Conservation (phyloP, 1,284 basidiomycete species). For the Sphagnurus paluster region DNA sequence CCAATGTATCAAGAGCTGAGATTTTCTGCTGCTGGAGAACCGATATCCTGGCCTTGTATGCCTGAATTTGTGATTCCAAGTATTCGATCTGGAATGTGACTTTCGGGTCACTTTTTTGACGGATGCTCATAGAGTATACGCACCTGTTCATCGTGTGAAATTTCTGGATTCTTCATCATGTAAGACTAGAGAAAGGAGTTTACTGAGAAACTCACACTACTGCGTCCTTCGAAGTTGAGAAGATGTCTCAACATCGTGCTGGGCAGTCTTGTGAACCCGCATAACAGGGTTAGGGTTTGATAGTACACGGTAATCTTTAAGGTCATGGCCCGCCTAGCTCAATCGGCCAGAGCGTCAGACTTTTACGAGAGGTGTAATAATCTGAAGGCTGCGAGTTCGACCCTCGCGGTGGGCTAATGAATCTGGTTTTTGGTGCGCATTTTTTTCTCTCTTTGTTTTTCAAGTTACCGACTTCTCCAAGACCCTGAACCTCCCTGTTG, state of each 20-base stretch:
- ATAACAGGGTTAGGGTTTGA: conserved; percentile 1
- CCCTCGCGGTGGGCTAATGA: conserved; percentile 86
- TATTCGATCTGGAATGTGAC: conserved; percentile 31
- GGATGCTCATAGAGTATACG: background rate
- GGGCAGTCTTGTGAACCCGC: background rate
- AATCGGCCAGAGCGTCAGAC: conserved; percentile 88
- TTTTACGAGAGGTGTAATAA: conserved; percentile 44
- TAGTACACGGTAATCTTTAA: background rate
- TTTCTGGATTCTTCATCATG: conserved; percentile 2
- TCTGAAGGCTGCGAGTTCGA: conserved; percentile 92
- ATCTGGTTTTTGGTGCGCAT: too few species aligned
- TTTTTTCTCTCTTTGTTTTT: too few species aligned
- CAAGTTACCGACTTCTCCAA: too few species aligned
- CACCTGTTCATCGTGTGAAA: background rate
- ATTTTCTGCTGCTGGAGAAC: conserved; percentile 50
- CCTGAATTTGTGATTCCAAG: conserved; percentile 39
- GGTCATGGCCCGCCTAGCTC: conserved; percentile 70
- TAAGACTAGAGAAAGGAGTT: conserved; percentile 1
- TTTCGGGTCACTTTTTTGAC: too few species aligned
- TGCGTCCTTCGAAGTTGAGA: background rate
- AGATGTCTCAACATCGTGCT: background rate
- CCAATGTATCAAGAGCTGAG: conserved; percentile 51
- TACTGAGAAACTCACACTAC: conserved; percentile 6
- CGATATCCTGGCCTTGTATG: conserved; percentile 42
- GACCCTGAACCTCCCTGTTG: too few species aligned